Base-by-base conservation (phyloP, 1,284 basidiomycete genomes). In the Apiotrichum domesticum region DNA sequence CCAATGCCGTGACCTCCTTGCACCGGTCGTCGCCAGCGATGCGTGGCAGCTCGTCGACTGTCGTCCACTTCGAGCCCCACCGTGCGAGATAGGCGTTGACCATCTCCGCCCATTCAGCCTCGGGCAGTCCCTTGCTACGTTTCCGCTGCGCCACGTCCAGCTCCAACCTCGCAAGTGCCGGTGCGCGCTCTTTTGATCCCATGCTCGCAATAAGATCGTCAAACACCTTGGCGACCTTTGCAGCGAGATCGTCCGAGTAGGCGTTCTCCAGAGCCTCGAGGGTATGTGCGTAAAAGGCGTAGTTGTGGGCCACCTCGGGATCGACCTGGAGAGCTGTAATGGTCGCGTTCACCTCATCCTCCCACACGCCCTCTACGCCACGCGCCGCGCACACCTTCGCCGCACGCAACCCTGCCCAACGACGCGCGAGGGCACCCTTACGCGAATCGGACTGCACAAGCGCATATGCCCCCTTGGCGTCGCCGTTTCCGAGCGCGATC, bases 251-350 rank as follows among this genome's bases (percentile, higher is more conserved):
- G 6, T 37, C 51, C 3, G 49, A 43, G 47, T 48, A 51, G 29
- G 40, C 52, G 10, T 34, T 42, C 35, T 49, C 46, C 11, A 50
- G 48, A 35, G 54, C 51, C 6, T 49, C 15, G 8, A 72, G 13
- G 4, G 69, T 53, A 53, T 73, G 64, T 21, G 60, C 54, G 58
- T 74, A 72, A 52, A 63, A 72, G 4, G 66, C 66, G 54, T 73
- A 75, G 60, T 75, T 75, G 43, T 66, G 52, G 58, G 64, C 67
- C 63, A 66, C 56, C 48, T 68, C 64, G 13, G 47, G 52, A 51
- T 67, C 62, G 4, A 15, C 45, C n/a, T 52, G 49, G 6, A 72
- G 48, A 7, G 65, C 41, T 6, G n/a, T 37, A 1, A 33, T 39
- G 3, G 64, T 63, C 53, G 64, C 63, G 1, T 59, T 61, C 48